These are phyloP conservation scores for Rhododendron ovatum DNA, from an alignment of 148 eudicot genomes.

Conservation along the genomic window DNA sequence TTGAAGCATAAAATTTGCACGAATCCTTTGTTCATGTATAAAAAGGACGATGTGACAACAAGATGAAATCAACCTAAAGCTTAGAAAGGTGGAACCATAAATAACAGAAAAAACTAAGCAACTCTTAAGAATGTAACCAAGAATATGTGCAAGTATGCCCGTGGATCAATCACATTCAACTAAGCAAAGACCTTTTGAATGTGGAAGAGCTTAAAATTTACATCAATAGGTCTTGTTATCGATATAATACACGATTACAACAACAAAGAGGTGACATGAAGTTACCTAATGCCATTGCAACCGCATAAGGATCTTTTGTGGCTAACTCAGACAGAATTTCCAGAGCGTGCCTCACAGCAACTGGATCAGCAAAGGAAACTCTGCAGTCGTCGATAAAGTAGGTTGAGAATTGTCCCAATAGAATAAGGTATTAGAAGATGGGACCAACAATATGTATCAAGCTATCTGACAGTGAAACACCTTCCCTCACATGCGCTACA, in stretches of 20 bases:
- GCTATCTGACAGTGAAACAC: background rate
- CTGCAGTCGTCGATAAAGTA: slow-evolving; percentile 31
- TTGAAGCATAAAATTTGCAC: background rate
- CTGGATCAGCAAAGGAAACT: slow-evolving; percentile 88
- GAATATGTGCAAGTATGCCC: background rate
- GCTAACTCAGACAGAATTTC: slow-evolving; percentile 89
- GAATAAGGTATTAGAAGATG: background rate
- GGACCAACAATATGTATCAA: background rate
- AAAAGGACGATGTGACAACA: background rate
- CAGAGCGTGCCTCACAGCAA: slow-evolving; percentile 93
- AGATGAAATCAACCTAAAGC: background rate
- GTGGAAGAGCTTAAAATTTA: background rate
- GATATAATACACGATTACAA: background rate
- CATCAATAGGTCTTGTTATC: background rate
- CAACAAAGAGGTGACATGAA: background rate
- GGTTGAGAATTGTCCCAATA: background rate
- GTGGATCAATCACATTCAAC: background rate
- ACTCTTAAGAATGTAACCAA: background rate
- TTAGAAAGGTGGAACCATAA: background rate
- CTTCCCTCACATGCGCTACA: background rate
- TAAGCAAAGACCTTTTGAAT: background rate
- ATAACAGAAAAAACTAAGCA: background rate
- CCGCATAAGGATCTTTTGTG: slow-evolving; percentile 88
- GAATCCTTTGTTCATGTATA: background rate
- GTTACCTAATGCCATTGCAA: slow-evolving; percentile 91